These are phyloP conservation scores for Colletotrichum sp. DNA, from an alignment of 2,329 filamentous ascomycete species.

Conservation along the genomic window DNA sequence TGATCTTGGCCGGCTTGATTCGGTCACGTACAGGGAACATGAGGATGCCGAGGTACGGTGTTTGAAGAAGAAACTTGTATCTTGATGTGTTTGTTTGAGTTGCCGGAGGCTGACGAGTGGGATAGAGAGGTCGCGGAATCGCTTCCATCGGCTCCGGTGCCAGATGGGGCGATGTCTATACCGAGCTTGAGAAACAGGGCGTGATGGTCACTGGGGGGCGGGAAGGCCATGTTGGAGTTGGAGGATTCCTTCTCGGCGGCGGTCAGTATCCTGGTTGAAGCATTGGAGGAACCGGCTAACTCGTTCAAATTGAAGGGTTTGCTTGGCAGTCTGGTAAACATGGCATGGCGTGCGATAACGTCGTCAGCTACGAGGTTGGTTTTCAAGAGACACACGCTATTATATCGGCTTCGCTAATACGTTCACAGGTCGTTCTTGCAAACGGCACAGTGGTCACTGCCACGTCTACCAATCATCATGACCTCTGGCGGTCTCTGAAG, in stretches of 20 bases:
- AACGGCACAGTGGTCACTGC: constrained; percentile 42
- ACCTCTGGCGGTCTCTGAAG: constrained; percentile 47
- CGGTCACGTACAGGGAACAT: not conserved
- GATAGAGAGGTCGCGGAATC: not conserved
- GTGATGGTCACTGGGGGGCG: constrained; percentile 25
- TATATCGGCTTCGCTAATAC: not conserved
- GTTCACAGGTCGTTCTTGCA: constrained; percentile 42
- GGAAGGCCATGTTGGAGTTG: constrained; percentile 25
- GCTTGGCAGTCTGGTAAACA: constrained; percentile 17
- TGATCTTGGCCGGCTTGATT: not conserved
- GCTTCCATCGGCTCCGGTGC: not conserved
- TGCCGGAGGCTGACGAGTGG: not conserved
- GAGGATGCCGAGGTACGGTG: not conserved
- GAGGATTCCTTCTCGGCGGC: constrained; percentile 33
- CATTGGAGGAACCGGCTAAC: not conserved
- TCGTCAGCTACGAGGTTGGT: constrained; percentile 23
- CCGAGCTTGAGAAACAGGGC: constrained; percentile 19
- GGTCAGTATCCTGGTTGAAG: not conserved
- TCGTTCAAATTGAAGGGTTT: constrained; percentile 13
- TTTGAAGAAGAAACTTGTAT: not conserved
- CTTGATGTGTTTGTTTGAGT: not conserved
- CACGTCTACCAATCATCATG: constrained; percentile 32
- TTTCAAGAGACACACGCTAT: accelerated
- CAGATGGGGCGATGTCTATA: not conserved
- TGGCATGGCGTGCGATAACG: constrained; percentile 42